phyloP scores from a whole-genome alignment of 2,329 filamentous ascomycete genomes.

The Amauroascus niger region DNA sequence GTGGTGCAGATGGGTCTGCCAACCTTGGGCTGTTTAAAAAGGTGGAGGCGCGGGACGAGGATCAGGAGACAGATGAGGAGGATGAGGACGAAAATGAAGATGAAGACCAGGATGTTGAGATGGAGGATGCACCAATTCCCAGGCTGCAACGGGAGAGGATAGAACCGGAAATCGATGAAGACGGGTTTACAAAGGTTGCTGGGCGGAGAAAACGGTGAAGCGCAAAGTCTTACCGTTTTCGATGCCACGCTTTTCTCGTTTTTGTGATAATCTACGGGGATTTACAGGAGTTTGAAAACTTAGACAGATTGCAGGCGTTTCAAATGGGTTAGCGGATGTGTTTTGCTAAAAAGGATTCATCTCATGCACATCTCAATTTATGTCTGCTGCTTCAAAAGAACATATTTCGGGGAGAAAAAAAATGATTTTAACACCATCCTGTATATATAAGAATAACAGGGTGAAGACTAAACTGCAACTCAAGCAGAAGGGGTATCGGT shows the following conservation, averaged over 20 bases:
- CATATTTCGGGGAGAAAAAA: too few relatives aligned
- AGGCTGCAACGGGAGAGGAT: constrained; percentile 47
- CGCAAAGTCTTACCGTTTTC: neutral
- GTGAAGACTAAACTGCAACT: neutral
- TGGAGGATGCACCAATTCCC: constrained; percentile 56
- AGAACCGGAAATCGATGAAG: constrained; percentile 65
- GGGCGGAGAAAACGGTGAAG: constrained; percentile 54
- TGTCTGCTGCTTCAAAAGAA: neutral
- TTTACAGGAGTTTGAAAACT: neutral
- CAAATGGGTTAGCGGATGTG: neutral
- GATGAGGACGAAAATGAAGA: constrained; percentile 46
- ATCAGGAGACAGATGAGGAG: constrained; percentile 50
- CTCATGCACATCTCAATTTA: neutral
- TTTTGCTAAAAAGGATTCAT: neutral
- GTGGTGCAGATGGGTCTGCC: constrained; percentile 42
- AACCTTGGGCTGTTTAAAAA: constrained; percentile 26
- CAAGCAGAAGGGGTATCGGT: constrained; percentile 28
- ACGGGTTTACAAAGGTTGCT: constrained; percentile 68
- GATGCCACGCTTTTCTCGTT: neutral
- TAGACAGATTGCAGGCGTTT: too few relatives aligned
- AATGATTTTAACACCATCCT: neutral
- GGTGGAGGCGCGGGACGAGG: constrained; percentile 38
- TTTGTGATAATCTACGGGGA: neutral
- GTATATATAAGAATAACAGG: neutral
- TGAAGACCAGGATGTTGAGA: constrained; percentile 50